Percentiles rank a stretch among this genome's conserved stretches.
Conservation (phyloP, 2,329 filamentous ascomycete species). For the Blumeria hordei region DNA sequence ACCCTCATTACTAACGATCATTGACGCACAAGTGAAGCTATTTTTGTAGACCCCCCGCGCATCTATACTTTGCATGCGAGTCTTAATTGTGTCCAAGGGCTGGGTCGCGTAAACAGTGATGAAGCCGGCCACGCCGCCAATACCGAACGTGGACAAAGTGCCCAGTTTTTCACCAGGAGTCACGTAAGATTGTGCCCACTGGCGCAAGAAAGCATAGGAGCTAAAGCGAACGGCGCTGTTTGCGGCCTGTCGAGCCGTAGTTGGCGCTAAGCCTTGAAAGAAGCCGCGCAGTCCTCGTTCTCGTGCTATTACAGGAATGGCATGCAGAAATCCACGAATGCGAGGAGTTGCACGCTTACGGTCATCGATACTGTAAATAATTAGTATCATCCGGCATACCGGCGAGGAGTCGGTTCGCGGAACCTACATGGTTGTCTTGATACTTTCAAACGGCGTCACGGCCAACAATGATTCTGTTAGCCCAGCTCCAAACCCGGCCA, state of each 20-base stretch:
- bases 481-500: conserved; percentile 83
- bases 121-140: conserved; percentile 68
- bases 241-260: conserved; percentile 79
- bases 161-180: conserved; percentile 89
- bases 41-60: conserved; percentile 63
- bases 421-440: conserved; percentile 71
- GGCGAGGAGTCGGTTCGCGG: not conserved
- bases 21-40: conserved; percentile 56
- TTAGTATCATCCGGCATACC: not conserved
- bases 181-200: conserved; percentile 76
- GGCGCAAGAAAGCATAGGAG: conserved; percentile 72
- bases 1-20: conserved; percentile 77
- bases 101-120: conserved; percentile 68
- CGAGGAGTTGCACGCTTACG: conserved; percentile 66
- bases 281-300: conserved; percentile 80
- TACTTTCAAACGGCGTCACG: conserved; percentile 91
- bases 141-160: conserved; percentile 64
- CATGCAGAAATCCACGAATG: conserved; percentile 79
- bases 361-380: conserved; percentile 54
- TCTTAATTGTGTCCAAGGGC: conserved; percentile 83
- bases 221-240: conserved; percentile 85
- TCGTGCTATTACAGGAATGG: conserved; percentile 61
- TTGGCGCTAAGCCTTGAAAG: conserved; percentile 91
- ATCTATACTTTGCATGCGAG: conserved; percentile 90
- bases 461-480: conserved; percentile 83